Base-by-base conservation (phyloP, 1,284 basidiomycete species). In the Ustilago sp. region DNA sequence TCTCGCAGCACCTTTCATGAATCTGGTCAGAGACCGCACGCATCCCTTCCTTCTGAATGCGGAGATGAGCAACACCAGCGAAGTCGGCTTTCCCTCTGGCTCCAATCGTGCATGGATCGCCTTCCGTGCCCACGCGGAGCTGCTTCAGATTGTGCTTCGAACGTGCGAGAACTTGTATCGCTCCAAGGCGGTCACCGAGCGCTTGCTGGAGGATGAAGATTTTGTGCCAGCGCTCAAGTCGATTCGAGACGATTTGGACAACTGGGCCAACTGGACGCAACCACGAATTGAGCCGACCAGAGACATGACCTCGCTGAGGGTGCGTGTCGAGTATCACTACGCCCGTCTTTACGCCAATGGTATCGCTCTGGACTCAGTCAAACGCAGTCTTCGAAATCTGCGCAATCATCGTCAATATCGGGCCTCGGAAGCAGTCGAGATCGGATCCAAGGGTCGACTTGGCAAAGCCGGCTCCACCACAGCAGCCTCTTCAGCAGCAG, bases 271-370 rank as follows among this genome's bases (percentile, higher is more conserved):
- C 35, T 79, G 77, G 77, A 74, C 72, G 5, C 69, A 79, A 32
- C 77, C 77, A 8, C 17, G 72, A 12, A 78, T 74, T 28, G 76
- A 78, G 32, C 72, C 76, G 0, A 74, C 73, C 1, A 61, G 77
- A 34, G 72, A 79, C 45, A 80, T 80, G 79, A 72, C 71, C 2
- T 74, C 79, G 58, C 60, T 77, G 8, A 58, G 74, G 11, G 51
- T 80, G 7, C 68, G 79, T 17, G 63, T 80, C 55, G 75, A 80
- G 59, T 80, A 80, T 35, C 79, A 80, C 57, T 77, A 77, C 36
- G 71, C 79, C 8, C 63, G 79, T 11, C 69, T 80, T 17, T 75
- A 75, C 52, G 75, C 75, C 55, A 73, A 77, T 54, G 72, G 79
- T 17, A 72, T 77, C 35, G 75, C 75, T 4, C 63, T 80, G 32